Evolutionary conservation across 73 alveolate genomes (phyloP).

Genomic region (Urostyla sp.): DNA sequence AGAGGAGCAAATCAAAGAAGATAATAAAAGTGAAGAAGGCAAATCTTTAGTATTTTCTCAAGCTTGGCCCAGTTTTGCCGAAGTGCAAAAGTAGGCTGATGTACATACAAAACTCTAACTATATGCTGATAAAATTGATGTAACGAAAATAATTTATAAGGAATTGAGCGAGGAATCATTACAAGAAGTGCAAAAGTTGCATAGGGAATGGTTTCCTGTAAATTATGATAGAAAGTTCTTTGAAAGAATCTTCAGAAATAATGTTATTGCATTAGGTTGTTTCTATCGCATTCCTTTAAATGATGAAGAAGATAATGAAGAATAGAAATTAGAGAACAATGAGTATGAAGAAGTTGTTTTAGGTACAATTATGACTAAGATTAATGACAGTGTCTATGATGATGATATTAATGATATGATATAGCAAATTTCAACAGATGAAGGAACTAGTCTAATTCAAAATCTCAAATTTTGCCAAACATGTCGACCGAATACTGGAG

Average conservation of each 20-base stretch:
- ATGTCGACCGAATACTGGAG: slow-evolving; percentile 46
- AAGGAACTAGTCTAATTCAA: not conserved
- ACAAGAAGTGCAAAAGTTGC: slow-evolving; percentile 46
- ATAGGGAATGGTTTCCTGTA: slow-evolving; percentile 70
- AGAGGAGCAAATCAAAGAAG: slow-evolving; percentile 3
- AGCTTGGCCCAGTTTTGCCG: slow-evolving; percentile 30
- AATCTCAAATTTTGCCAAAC: not conserved
- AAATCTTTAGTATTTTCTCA: not conserved
- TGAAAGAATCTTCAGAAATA: slow-evolving; percentile 2
- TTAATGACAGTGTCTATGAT: slow-evolving; percentile 15
- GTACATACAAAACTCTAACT: slow-evolving; percentile 2
- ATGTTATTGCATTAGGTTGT: slow-evolving; percentile 44
- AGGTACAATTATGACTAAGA: slow-evolving; percentile 17
- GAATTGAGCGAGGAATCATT: slow-evolving; percentile 5
- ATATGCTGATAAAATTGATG: not conserved
- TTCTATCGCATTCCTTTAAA: not conserved
- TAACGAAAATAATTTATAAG: slow-evolving; percentile 12
- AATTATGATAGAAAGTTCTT: slow-evolving; percentile 36
- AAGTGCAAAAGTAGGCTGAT: not conserved
- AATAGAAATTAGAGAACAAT: not conserved
- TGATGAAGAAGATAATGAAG: not conserved
- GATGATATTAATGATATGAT: slow-evolving; percentile 32
- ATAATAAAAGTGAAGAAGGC: not conserved
- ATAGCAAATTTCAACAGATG: not conserved
- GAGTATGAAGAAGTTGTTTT: slow-evolving; percentile 13